phyloP scores from a whole-genome alignment of 495 filamentous ascomycete species.

The Lasiosphaeria hispida region DNA sequence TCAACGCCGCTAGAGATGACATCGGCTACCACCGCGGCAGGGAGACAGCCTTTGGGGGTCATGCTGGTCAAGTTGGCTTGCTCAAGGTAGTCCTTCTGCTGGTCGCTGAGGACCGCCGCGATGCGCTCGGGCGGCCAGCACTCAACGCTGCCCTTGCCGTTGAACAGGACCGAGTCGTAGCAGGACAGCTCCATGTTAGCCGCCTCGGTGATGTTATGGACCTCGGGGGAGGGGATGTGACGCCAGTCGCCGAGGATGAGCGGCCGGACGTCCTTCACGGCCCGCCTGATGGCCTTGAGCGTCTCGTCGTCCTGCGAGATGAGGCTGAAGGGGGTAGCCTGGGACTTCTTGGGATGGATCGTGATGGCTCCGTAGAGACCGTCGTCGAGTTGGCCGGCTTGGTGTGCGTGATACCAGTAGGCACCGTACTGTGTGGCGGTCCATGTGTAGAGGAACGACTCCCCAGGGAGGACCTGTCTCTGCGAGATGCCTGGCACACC shows the following conservation, averaged over 20 bases:
- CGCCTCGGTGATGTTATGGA: slow-evolving; percentile 35
- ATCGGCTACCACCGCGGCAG: slow-evolving; percentile 22
- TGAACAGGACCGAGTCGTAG: slow-evolving; percentile 50
- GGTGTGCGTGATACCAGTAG: slow-evolving; percentile 56
- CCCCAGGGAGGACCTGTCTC: slow-evolving; percentile 43
- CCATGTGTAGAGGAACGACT: slow-evolving; percentile 45
- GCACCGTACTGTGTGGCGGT: slow-evolving; percentile 49
- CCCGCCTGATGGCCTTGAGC: slow-evolving; percentile 43
- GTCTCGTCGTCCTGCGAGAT: slow-evolving; percentile 40
- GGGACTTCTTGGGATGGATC: slow-evolving; percentile 41
- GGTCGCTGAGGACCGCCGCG: slow-evolving; percentile 35
- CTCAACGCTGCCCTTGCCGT: slow-evolving; percentile 50
- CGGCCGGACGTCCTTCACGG: slow-evolving; percentile 43
- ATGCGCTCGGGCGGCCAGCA: slow-evolving; percentile 37
- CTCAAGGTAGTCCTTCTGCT: slow-evolving; percentile 30
- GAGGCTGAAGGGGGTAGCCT: slow-evolving; percentile 44
- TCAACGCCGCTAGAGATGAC: slow-evolving; percentile 19
- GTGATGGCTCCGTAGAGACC: slow-evolving; percentile 53
- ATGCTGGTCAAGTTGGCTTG: slow-evolving; percentile 36
- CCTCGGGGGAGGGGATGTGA: slow-evolving; percentile 48
- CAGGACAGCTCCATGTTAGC: slow-evolving; percentile 41
- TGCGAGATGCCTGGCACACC: slow-evolving; percentile 39
- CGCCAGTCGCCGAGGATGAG: slow-evolving; percentile 56
- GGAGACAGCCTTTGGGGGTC: slow-evolving; percentile 41
- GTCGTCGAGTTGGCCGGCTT: slow-evolving; percentile 45